phyloP scores from a whole-genome alignment of 2,329 filamentous ascomycete species.

The Claviceps sorghi region DNA sequence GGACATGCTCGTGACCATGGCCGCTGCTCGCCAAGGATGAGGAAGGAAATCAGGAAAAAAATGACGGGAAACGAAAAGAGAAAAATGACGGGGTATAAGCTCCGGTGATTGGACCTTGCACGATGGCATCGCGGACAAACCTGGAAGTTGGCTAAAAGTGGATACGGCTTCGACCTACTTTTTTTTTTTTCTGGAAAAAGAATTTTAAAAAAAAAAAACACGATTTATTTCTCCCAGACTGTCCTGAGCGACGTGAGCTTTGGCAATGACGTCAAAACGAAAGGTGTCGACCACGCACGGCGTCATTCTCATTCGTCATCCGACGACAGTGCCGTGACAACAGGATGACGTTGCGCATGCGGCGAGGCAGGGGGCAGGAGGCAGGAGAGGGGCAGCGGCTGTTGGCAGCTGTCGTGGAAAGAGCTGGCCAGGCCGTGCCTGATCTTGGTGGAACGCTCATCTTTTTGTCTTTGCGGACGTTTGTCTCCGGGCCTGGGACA shows the following conservation, averaged over 20 bases:
- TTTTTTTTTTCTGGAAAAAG: too few species aligned
- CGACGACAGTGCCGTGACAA: background rate
- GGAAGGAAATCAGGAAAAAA: too few species aligned
- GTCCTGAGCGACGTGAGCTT: background rate
- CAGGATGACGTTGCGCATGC: background rate
- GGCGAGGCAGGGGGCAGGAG: background rate
- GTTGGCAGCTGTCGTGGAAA: too few species aligned
- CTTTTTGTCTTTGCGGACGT: background rate
- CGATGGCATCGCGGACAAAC: background rate
- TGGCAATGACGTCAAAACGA: background rate
- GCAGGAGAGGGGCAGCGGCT: background rate
- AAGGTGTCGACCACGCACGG: background rate
- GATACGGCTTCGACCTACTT: background rate
- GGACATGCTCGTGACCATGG: too few species aligned
- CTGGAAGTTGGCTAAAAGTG: background rate
- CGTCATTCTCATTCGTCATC: background rate
- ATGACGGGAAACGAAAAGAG: too few species aligned
- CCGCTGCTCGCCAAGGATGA: too few species aligned
- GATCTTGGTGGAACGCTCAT: background rate
- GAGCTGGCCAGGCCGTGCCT: background rate
- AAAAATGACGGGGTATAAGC: background rate
- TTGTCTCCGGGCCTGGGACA: constrained; percentile 3
- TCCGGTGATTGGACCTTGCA: constrained; percentile 1
- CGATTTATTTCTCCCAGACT: too few species aligned
- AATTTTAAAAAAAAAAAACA: too few species aligned